These are phyloP conservation scores for Penicillium fimorum DNA, from an alignment of 495 filamentous ascomycete genomes.

Conservation along the genomic window DNA sequence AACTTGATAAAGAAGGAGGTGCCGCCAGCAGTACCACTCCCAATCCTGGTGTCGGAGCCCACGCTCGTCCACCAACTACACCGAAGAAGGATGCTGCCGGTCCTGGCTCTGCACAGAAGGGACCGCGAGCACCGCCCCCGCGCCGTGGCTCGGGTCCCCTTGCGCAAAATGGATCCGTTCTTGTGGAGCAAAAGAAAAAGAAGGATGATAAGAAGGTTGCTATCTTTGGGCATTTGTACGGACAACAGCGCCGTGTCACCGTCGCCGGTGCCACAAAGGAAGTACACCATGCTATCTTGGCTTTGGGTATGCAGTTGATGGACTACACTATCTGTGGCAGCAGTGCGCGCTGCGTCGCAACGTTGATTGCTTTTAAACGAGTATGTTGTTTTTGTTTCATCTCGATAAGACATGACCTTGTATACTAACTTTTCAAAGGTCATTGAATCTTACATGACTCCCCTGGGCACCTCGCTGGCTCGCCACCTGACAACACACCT, in stretches of 20 bases:
- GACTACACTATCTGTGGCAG: constrained; percentile 87
- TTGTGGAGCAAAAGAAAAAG: constrained; percentile 41
- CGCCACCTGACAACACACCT: constrained; percentile 92
- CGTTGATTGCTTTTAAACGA: constrained; percentile 82
- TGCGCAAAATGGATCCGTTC: constrained; percentile 29
- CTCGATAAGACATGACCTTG: background rate
- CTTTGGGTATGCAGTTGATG: constrained; percentile 85
- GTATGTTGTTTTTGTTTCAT: constrained; percentile 46
- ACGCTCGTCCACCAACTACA: constrained; percentile 33
- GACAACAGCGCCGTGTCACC: constrained; percentile 65
- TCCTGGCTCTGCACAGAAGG: constrained; percentile 33
- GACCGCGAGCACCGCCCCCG: constrained; percentile 37
- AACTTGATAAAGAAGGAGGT: constrained; percentile 42
- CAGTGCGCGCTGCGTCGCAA: constrained; percentile 83
- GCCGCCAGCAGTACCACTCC: constrained; percentile 24
- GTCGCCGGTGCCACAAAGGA: constrained; percentile 79
- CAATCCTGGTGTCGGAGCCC: constrained; percentile 20
- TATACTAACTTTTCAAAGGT: constrained; percentile 53
- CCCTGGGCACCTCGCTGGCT: constrained; percentile 73
- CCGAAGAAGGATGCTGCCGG: constrained; percentile 45
- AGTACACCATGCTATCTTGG: constrained; percentile 83
- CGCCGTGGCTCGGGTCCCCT: constrained; percentile 43
- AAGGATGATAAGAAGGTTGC: constrained; percentile 70
- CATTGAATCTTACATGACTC: constrained; percentile 88
- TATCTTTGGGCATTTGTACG: constrained; percentile 83